Base-by-base conservation (phyloP, 352 stramenopile species). In the Globisporangium rhizosaccharum region DNA sequence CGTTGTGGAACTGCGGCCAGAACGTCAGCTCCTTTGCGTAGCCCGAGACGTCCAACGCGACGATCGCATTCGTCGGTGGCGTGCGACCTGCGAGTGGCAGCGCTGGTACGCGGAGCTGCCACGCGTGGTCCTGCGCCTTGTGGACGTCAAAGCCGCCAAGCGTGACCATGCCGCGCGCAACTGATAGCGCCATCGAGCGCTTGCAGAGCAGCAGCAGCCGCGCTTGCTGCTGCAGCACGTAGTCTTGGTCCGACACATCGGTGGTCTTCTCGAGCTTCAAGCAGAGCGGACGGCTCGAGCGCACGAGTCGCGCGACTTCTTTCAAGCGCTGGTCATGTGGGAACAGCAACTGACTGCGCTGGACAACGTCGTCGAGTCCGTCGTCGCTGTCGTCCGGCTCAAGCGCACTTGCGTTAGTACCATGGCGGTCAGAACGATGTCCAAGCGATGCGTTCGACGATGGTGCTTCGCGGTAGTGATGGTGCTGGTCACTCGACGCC, bases 1-100 rank as follows among this genome's bases (percentile, higher is more conserved):
- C 97, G 66, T 99, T 99, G 71, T 99, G 96, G 73, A 99, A 99
- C 63, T 99, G 92, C 26, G 96, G 94, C 97, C 97, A 99, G 56
- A 97, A 79, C 9, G 85, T 96, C 49, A 98, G 72, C 44, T 98
- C 96, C 58, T 92, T 91, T 2, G 77, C 75, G 54, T 90, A 85
- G 10, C 82, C 83, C 23, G 86, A 94, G 10, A 96, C 77, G 65
- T 99, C 96, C 18, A 99, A 79, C 18, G 88, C 76, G 30, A 99
- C 79, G 17, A 83, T 92, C 5, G 88, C 88, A 72, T 98, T 98
- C 18, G 88, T 86, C 17, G 96, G 97, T 51, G 96, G 95, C 17
- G 98, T 96, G 47, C 94, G 75, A 26, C 95, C 97, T 14, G 83
- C 79, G n/a, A 99, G 75, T 20, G 92, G 96, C 12, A 99, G 73